A percentile compares a stretch with the other conserved stretches of the same genome.
Conservation (phyloP, 352 stramenopile genomes). For the Phytophthora litchii region DNA sequence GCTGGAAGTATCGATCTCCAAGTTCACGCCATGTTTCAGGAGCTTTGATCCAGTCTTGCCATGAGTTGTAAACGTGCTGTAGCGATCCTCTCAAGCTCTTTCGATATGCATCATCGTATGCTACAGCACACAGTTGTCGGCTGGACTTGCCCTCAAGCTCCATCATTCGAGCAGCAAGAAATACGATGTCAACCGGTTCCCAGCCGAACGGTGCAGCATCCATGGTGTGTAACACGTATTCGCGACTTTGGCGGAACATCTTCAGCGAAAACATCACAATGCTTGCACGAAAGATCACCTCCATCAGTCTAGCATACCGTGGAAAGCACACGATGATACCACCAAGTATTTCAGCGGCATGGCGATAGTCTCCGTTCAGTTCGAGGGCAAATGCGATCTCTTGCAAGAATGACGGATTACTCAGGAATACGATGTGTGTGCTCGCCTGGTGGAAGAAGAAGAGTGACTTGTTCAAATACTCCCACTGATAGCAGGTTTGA, state of each 20-base stretch:
- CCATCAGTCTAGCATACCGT: constrained; percentile 44
- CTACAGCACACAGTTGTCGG: constrained; percentile 52
- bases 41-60: constrained; percentile 64
- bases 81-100: constrained; percentile 27
- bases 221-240: constrained; percentile 72
- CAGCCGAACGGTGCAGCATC: constrained; percentile 58
- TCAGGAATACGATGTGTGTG: constrained; percentile 50
- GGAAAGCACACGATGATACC: constrained; percentile 70
- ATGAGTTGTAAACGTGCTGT: constrained; percentile 36
- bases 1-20: constrained; percentile 55
- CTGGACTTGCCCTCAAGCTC: constrained; percentile 55
- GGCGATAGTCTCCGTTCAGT: constrained; percentile 39
- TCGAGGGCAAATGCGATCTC: constrained; percentile 64
- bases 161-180: constrained; percentile 65
- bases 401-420: constrained; percentile 61
- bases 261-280: constrained; percentile 64
- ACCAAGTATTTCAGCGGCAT: constrained; percentile 58
- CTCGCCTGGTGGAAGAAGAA: constrained; percentile 58
- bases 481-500: constrained; percentile 32
- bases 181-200: constrained; percentile 56
- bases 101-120: constrained; percentile 75
- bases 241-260: constrained; percentile 66
- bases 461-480: constrained; percentile 47
- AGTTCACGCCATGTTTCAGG: constrained; percentile 55
- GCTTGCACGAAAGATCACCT: constrained; percentile 74